These are phyloP conservation scores for Trichoderma hamatum DNA, from an alignment of 2,329 filamentous ascomycete species.

Conservation along the genomic window DNA sequence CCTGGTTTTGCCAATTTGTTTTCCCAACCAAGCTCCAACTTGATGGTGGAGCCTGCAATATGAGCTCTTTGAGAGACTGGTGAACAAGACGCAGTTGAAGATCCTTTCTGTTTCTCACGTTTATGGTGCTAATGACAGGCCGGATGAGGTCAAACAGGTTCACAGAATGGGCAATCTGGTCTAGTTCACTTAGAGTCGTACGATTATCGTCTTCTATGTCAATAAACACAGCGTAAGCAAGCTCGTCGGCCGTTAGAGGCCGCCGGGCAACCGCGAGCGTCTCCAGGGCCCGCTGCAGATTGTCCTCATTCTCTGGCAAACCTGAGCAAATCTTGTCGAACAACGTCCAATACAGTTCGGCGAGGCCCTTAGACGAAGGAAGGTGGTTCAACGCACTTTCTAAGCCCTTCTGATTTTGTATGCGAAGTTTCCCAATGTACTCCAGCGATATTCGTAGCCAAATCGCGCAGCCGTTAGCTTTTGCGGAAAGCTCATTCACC, in stretches of 20 bases:
- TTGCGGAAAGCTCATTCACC: constrained; percentile 5
- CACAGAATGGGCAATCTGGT: constrained; percentile 1
- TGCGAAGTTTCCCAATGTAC: constrained; percentile 4
- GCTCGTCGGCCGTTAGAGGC: constrained; percentile 12
- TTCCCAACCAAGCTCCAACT: constrained; percentile 6
- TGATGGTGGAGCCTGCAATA: constrained; percentile 12
- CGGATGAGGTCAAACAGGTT: constrained; percentile 21
- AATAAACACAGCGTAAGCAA: constrained; percentile 20
- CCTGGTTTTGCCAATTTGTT: not conserved
- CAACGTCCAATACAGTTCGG: constrained; percentile 22
- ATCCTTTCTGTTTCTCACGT: not conserved
- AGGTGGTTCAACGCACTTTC: not conserved
- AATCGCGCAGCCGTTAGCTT: constrained; percentile 24
- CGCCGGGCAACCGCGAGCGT: constrained; percentile 17
- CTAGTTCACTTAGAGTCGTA: constrained; percentile 6
- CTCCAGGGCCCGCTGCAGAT: constrained; percentile 7
- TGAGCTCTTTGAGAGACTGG: constrained; percentile 24
- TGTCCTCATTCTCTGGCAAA: constrained; percentile 7
- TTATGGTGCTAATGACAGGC: constrained; percentile 18
- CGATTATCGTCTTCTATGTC: not conserved
- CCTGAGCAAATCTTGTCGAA: constrained; percentile 1
- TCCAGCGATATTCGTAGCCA: constrained; percentile 24
- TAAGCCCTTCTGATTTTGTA: not conserved
- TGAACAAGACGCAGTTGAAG: constrained; percentile 25
- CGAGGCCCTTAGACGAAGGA: constrained; percentile 7